Evolutionary conservation across 2,329 filamentous ascomycete genomes (phyloP).

Genomic region (Ramularia endophylla): DNA sequence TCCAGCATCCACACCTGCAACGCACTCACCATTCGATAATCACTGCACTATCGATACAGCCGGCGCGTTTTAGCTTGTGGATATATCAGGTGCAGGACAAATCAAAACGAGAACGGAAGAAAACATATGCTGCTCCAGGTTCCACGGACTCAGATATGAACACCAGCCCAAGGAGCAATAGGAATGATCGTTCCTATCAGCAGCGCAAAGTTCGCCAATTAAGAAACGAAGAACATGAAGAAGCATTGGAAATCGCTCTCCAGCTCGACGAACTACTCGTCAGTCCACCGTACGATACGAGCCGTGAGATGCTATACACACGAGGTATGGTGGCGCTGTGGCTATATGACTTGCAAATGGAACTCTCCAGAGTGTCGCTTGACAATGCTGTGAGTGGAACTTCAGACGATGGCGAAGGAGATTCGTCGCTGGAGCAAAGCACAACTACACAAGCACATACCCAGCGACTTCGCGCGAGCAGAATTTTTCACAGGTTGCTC

Average conservation of each 20-base stretch:
- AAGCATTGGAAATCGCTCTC: slow-evolving; percentile 57
- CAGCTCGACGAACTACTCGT: slow-evolving; percentile 67
- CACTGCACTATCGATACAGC: slow-evolving; percentile 71
- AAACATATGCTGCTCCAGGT: slow-evolving; percentile 9
- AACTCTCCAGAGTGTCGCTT: slow-evolving; percentile 2
- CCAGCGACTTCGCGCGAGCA: slow-evolving; percentile 12
- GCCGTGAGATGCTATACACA: slow-evolving; percentile 60
- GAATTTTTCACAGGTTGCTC: slow-evolving; percentile 9
- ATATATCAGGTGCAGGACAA: slow-evolving; percentile 63
- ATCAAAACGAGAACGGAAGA: slow-evolving; percentile 44
- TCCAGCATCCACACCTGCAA: slow-evolving; percentile 67
- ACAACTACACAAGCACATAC: slow-evolving; percentile 4
- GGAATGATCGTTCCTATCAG: slow-evolving; percentile 3
- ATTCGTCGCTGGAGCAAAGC: slow-evolving; percentile 1
- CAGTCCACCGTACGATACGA: slow-evolving; percentile 64
- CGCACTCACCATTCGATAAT: slow-evolving; percentile 49
- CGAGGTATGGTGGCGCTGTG: slow-evolving; percentile 71
- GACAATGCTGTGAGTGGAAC: slow-evolving; percentile 1
- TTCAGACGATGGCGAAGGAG: slow-evolving; percentile 8
- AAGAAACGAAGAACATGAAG: slow-evolving; percentile 42
- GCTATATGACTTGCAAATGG: slow-evolving; percentile 58
- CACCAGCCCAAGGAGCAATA: not conserved
- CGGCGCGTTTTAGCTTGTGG: slow-evolving; percentile 74
- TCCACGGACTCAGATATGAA: slow-evolving; percentile 3
- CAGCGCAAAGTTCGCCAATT: slow-evolving; percentile 15